These are phyloP conservation scores for Eimeria falciformis DNA, from an alignment of 169 alveolate species.

Conservation along the genomic window DNA sequence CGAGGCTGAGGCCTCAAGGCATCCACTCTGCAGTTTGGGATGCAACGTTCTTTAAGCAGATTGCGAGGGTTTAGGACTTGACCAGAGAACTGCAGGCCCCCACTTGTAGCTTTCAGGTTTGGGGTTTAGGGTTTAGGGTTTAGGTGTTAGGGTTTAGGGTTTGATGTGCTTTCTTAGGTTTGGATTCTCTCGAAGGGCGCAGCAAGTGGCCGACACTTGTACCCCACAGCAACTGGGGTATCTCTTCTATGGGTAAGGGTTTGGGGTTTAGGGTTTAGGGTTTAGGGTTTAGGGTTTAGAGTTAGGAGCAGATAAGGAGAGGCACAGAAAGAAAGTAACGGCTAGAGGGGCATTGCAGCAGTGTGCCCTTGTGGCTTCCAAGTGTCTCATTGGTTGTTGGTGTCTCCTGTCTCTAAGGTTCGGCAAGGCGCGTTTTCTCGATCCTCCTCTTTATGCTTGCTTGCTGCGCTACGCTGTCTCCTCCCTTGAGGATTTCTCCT, in stretches of 20 bases:
- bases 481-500: slow-evolving; percentile 79
- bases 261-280: slow-evolving; percentile 27
- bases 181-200: slow-evolving; percentile 80
- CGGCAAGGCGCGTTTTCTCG: slow-evolving; percentile 86
- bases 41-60: not conserved
- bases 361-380: no score
- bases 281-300: not conserved
- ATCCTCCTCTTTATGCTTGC: slow-evolving; percentile 81
- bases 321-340: no score
- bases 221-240: slow-evolving; percentile 90
- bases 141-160: not conserved
- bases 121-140: not conserved
- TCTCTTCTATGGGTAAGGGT: slow-evolving; percentile 87
- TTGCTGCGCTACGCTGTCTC: slow-evolving; percentile 81
- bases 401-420: slow-evolving; percentile 73
- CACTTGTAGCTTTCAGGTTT: not conserved
- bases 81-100: not conserved
- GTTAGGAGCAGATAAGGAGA: not conserved
- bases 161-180: slow-evolving; percentile 76
- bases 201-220: slow-evolving; percentile 83
- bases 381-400: no score
- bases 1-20: not conserved
- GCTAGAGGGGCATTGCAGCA: no score
- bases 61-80: not conserved
- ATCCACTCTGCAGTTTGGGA: not conserved